Evolutionary conservation across 139 green algal genomes (phyloP).

Genomic region (Chlamydomonas sp.): DNA sequence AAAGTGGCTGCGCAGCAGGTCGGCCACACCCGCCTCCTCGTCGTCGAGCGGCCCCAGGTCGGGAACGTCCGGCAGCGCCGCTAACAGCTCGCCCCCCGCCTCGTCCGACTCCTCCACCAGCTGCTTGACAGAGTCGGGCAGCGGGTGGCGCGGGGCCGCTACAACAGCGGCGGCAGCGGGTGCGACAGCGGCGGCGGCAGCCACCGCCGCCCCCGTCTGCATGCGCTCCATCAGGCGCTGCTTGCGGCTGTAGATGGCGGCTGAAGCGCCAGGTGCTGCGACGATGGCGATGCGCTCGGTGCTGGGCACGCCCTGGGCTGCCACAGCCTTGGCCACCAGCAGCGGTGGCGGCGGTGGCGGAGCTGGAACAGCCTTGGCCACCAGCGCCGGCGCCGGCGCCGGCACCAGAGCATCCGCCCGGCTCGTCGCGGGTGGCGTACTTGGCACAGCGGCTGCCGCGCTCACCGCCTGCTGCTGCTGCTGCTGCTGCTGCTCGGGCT

Average conservation of each 20-base stretch:
- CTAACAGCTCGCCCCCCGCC: neutral
- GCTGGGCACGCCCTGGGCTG: too few relatives aligned
- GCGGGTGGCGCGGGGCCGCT: neutral
- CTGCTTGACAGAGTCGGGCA: neutral
- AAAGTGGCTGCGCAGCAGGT: neutral
- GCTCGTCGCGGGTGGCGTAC: neutral
- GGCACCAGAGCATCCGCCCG: too few relatives aligned
- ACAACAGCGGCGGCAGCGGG: neutral
- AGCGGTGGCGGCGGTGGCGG: too few relatives aligned
- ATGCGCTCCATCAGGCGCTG: constrained; percentile 21
- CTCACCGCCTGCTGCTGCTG: neutral
- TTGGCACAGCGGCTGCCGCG: neutral
- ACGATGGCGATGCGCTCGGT: too few relatives aligned
- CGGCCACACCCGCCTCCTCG: constrained; percentile 1
- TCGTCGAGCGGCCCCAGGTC: neutral
- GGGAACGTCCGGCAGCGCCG: neutral
- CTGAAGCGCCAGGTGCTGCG: constrained; percentile 12
- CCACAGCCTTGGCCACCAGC: too few relatives aligned
- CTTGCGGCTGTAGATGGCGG: neutral
- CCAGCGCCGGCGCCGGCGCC: too few relatives aligned
- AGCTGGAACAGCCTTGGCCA: too few relatives aligned
- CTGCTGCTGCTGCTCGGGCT: neutral
- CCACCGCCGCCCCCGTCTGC: constrained; percentile 13
- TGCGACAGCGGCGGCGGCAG: neutral
- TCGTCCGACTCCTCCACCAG: too few relatives aligned